Percentiles rank a stretch among this genome's conserved stretches.
Conservation (phyloP, 2,329 filamentous ascomycete species). For the Colletotrichum theobromicola region DNA sequence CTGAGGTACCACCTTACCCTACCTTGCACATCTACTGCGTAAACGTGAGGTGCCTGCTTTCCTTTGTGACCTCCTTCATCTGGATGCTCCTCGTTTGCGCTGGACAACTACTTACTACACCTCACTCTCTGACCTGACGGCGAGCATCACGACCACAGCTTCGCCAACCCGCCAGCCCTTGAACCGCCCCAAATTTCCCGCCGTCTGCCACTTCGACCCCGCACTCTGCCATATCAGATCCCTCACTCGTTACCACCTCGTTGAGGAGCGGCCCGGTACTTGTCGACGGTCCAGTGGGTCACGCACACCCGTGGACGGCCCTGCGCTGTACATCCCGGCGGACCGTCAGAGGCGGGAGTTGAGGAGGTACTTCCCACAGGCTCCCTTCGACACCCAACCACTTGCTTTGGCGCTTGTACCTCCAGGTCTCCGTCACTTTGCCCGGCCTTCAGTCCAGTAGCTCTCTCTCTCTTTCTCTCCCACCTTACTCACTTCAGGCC, state of each 20-base stretch:
- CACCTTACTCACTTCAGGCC: neutral
- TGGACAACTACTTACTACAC: neutral
- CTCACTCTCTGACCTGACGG: neutral
- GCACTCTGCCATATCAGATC: neutral
- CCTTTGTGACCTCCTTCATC: neutral
- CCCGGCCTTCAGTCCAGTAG: neutral
- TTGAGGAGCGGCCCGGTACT: conserved; percentile 1
- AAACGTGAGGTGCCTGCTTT: neutral
- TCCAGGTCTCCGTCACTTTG: neutral
- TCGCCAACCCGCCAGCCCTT: neutral
- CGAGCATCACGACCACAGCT: neutral
- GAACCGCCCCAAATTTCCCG: neutral
- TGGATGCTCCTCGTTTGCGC: neutral
- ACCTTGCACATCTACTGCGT: too few species aligned
- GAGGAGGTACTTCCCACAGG: neutral
- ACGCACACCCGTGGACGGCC: neutral
- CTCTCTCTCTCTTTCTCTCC: neutral
- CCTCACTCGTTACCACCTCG: neutral
- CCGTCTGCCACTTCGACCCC: neutral
- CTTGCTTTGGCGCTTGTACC: conserved; percentile 2
- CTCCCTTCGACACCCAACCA: neutral
- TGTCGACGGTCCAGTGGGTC: neutral
- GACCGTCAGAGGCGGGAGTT: neutral
- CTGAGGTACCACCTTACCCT: neutral
- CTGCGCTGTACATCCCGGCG: neutral